Evolutionary conservation across 1,139 yeast genomes (phyloP), one percentile per base, ranked within the genome.

Genomic region (Blastobotrys illinoisensis): DNA sequence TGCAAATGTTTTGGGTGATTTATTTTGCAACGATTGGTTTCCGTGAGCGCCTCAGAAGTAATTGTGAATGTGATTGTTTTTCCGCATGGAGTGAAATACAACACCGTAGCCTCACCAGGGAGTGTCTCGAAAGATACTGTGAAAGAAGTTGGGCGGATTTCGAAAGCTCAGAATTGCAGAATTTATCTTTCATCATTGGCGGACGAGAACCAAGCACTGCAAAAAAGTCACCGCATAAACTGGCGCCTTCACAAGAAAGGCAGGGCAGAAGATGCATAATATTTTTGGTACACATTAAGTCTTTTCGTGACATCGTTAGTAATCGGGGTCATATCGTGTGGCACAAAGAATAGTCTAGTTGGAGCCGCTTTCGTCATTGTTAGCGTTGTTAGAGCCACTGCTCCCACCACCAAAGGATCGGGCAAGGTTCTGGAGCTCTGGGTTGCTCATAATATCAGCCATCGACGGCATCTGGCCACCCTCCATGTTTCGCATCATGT

Each of bases 391-490:
- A 16, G 28, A 28, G 26, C 47, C 47, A 14, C 18, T 40, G 11
- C 14, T n/a, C n/a, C n/a, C n/a, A n/a, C n/a, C 46, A 40, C 65
- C 67, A n/a, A 70, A 69, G 50, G 56, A 62, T 46, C 69, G 61
- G 52, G 72, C 90, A 80, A 87, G 74, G 63, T 86, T 81, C 67
- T 79, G 81, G 50, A 88, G 71, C 75, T 83, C 82, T 52, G 96
- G 96, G 70, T 89, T 86, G 71, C 81, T 86, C 89, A 88, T 82
- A 66, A 89, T 66, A 54, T 83, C 86, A 45, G 81, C 76, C 71
- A 89, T 70, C 64, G 79, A 83, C 51, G 93, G 86, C 72, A 76
- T 71, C 49, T 77, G 61, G 40, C 65, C 66, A 24, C 57, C 59
- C 44, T 64, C 61, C 47, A 58, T 52, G 48, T 54, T 56, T 45